Conservation (phyloP, 768 basidiomycete species). For the Galerina sulciceps region DNA sequence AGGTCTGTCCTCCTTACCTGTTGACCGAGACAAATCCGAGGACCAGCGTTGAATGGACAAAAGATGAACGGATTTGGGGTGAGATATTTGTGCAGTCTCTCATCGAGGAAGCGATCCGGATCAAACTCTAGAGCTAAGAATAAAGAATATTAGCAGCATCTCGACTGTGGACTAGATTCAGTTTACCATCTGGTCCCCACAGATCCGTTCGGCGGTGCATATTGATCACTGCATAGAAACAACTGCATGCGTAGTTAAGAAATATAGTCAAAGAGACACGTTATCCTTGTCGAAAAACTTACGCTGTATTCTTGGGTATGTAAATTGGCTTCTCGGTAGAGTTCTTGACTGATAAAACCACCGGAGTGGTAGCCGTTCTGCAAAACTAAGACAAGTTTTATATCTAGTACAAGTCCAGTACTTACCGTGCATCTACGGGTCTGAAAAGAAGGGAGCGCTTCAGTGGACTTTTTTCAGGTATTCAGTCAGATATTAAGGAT, state of each 20-base stretch:
- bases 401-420: background rate
- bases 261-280: conserved; percentile 20
- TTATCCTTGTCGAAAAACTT: conserved; percentile 24
- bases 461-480: background rate
- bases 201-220: conserved; percentile 50
- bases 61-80: conserved; percentile 70
- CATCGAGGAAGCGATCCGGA: conserved; percentile 69
- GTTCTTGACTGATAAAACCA: conserved; percentile 30
- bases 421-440: too few relatives aligned
- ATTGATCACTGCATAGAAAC: conserved; percentile 34
- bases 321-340: conserved; percentile 36
- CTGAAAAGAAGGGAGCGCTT: background rate
- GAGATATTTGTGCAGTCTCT: conserved; percentile 55
- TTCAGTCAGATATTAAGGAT: background rate
- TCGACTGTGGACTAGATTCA: background rate
- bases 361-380: conserved; percentile 31
- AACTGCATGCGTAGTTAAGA: background rate
- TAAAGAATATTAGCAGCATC: background rate
- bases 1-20: conserved; percentile 20
- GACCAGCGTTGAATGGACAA: conserved; percentile 70
- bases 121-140: conserved; percentile 56
- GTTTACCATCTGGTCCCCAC: conserved; percentile 63
- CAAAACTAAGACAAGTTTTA: background rate
- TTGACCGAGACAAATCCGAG: conserved; percentile 61
- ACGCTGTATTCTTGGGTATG: conserved; percentile 45